Evolutionary conservation across 2,329 filamentous ascomycete species (phyloP).

Genomic region (Paradendryphiella salina): DNA sequence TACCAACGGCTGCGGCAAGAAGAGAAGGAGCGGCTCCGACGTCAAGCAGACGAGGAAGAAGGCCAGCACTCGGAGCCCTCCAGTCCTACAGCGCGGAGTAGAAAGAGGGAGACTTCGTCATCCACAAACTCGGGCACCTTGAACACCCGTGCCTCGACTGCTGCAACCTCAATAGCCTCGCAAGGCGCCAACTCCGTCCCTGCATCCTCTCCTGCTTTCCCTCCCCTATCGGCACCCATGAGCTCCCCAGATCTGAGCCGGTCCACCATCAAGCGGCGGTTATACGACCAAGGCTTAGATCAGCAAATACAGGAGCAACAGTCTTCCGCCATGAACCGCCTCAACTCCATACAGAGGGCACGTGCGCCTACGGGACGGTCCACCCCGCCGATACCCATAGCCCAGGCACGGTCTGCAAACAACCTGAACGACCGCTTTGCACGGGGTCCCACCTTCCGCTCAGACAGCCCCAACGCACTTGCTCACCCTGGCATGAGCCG

Average conservation of each 20-base stretch:
- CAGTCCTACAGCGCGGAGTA: slow-evolving; percentile 63
- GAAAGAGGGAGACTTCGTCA: slow-evolving; percentile 78
- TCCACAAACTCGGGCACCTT: slow-evolving; percentile 77
- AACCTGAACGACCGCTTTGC: slow-evolving; percentile 53
- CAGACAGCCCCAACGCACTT: slow-evolving; percentile 53
- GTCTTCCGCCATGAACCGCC: slow-evolving; percentile 71
- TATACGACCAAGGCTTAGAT: slow-evolving; percentile 82
- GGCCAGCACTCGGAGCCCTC: slow-evolving; percentile 51
- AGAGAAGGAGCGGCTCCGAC: slow-evolving; percentile 51
- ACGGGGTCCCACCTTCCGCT: slow-evolving; percentile 48
- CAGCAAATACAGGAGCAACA: slow-evolving; percentile 82
- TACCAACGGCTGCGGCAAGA: slow-evolving; percentile 75
- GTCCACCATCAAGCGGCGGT: slow-evolving; percentile 69
- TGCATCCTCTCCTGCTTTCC: slow-evolving; percentile 37
- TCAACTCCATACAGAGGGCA: slow-evolving; percentile 76
- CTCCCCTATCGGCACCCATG: slow-evolving; percentile 31
- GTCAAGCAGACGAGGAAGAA: slow-evolving; percentile 44
- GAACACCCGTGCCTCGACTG: slow-evolving; percentile 73
- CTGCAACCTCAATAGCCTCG: slow-evolving; percentile 85
- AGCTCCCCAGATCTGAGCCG: slow-evolving; percentile 58
- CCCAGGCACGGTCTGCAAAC: slow-evolving; percentile 51
- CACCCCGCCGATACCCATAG: slow-evolving; percentile 52
- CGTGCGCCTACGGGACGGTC: slow-evolving; percentile 53
- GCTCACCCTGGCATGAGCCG: slow-evolving; percentile 42
- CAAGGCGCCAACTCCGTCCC: slow-evolving; percentile 55